A percentile compares a stretch with the other conserved stretches of the same genome.
Conservation (phyloP, 2,329 filamentous ascomycete species). For the Trichoderma asperellum region DNA sequence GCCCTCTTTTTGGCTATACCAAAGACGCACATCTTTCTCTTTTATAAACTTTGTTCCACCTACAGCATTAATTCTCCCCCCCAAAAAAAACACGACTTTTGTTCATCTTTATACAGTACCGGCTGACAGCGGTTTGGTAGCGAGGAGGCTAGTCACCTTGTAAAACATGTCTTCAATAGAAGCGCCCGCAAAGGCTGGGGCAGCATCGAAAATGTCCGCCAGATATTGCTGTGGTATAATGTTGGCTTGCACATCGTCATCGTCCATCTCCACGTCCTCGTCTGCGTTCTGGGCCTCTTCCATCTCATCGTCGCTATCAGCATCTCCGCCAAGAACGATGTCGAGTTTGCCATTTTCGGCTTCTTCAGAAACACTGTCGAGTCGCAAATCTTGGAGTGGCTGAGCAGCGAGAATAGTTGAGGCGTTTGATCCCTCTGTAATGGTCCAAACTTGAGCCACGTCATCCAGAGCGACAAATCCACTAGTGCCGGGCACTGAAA, state of each 20-base stretch:
- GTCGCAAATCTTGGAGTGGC: conserved; percentile 57
- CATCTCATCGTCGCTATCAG: conserved; percentile 48
- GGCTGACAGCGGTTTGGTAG: conserved; percentile 54
- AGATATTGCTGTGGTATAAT: conserved; percentile 71
- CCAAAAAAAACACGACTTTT: neutral
- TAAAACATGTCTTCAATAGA: conserved; percentile 77
- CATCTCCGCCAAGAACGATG: conserved; percentile 45
- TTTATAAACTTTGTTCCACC: neutral
- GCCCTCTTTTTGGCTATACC: neutral
- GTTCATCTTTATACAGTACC: conserved; percentile 30
- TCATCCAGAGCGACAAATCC: conserved; percentile 79
- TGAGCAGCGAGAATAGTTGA: conserved; percentile 56
- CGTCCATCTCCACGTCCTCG: conserved; percentile 52
- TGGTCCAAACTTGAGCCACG: conserved; percentile 70
- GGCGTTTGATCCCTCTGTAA: conserved; percentile 62
- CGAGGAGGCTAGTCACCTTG: conserved; percentile 65
- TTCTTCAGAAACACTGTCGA: conserved; percentile 47
- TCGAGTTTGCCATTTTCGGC: conserved; percentile 36
- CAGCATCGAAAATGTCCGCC: conserved; percentile 70
- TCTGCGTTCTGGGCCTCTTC: conserved; percentile 42
- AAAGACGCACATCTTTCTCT: neutral
- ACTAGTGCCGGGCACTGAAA: conserved; percentile 64
- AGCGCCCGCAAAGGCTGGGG: conserved; percentile 69
- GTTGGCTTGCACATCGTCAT: conserved; percentile 56
- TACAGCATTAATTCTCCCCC: neutral